Evolutionary conservation across 192 early-diverging fungal species (phyloP), one percentile per base, ranked within the genome.

Genomic region (Coemansia aciculifera): DNA sequence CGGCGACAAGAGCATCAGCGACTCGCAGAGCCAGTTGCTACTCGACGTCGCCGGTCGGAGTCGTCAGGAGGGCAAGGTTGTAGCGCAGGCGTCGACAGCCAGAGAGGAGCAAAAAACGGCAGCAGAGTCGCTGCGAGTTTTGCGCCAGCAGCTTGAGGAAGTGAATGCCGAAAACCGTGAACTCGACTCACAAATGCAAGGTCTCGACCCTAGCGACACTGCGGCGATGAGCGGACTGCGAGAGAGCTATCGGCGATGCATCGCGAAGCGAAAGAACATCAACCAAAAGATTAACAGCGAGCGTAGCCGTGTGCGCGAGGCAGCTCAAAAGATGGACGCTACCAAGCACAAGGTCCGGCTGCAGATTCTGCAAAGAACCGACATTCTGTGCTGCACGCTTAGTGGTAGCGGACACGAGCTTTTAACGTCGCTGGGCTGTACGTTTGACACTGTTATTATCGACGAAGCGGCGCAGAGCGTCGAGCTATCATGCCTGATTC

Each of bases 391-490:
- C 61, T 87, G 89, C 48, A 98, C 97, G 3, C 79, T 98, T 12
- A 89, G 87, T 63, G 93, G 91, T 19, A 91, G 92, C 61, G 97
- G 95, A 0, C 91, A 96, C 49, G 95, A 96, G 34, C 80, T 89
- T 57, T 69, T 98, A 43, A 82, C 86, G 0, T 83, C 85, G 39
- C 68, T 92, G 11, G 64, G 78, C 12, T 84, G 91, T 38, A 81
- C 84, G 8, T 98, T 96, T 74, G 87, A 89, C 21, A 88, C 90
- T 0, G 91, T 97, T 11, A 96, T 99, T 64, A 92, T 99, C 62
- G 97, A 99, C 71, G 97, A 99, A 75, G 97, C 97, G 0, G 94
- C 94, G 24, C 97, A 99, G 69, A 89, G 92, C 3, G 89, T 95
- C 29, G 97, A 99, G 74, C 82, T 95, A 12, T 86, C 88, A 23